These are phyloP conservation scores for Sporothrix pallida DNA, from an alignment of 2,329 filamentous ascomycete species.

Conservation along the genomic window DNA sequence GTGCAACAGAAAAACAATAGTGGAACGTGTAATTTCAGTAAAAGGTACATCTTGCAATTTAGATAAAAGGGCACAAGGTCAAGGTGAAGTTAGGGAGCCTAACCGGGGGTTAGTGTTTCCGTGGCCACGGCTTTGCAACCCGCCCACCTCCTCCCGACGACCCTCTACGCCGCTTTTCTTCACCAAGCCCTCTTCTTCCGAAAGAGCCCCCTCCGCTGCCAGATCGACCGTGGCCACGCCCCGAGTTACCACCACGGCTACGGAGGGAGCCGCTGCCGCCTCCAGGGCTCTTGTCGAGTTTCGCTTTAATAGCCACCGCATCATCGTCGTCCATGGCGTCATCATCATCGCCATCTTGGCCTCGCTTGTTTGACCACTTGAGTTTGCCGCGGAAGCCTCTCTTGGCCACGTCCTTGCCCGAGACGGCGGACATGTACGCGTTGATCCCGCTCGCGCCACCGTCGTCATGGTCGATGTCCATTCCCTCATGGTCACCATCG, in stretches of 20 bases:
- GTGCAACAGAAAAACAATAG: too few species aligned
- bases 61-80: too few species aligned
- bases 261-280: conserved; percentile 40
- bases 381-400: conserved; percentile 70
- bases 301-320: conserved; percentile 48
- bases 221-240: conserved; percentile 47
- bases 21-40: too few species aligned
- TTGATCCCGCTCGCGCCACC: conserved; percentile 62
- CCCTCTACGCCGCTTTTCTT: conserved; percentile 42
- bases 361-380: conserved; percentile 71
- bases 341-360: conserved; percentile 52
- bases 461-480: conserved; percentile 59
- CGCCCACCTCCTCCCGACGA: conserved; percentile 38
- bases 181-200: conserved; percentile 45
- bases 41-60: too few species aligned
- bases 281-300: conserved; percentile 45
- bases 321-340: conserved; percentile 62
- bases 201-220: conserved; percentile 43
- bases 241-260: conserved; percentile 42
- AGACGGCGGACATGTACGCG: conserved; percentile 72
- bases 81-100: too few species aligned
- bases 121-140: conserved; percentile 41
- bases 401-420: conserved; percentile 68
- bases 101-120: conserved; percentile 29
- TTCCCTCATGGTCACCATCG: conserved; percentile 60